These are phyloP conservation scores for Chloromonas sp. DNA, from an alignment of 163 green algal species.

Conservation along the genomic window DNA sequence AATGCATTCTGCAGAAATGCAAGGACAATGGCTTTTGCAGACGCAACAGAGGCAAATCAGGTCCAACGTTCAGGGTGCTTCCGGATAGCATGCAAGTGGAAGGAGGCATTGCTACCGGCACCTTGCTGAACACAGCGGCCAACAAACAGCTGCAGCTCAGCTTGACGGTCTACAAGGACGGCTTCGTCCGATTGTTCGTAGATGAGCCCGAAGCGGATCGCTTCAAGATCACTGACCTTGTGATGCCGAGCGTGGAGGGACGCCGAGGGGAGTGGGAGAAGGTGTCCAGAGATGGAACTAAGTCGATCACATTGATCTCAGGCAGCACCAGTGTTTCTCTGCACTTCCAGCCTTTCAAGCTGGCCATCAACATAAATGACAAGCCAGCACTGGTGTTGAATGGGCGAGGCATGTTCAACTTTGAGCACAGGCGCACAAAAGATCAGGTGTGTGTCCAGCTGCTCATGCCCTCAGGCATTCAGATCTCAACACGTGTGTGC, in stretches of 20 bases:
- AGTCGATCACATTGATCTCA: constrained; percentile 14
- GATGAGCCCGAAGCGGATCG: constrained; percentile 58
- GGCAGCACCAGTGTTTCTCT: constrained; percentile 38
- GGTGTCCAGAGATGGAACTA: constrained; percentile 1
- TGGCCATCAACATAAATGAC: constrained; percentile 50
- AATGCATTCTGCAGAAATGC: constrained; percentile 13
- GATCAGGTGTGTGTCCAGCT: constrained; percentile 30
- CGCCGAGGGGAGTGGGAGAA: background rate
- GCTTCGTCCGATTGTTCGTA: constrained; percentile 73
- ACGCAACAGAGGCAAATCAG: constrained; percentile 61
- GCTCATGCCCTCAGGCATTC: background rate
- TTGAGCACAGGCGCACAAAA: constrained; percentile 81
- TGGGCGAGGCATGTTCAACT: constrained; percentile 67
- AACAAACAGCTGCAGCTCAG: constrained; percentile 47
- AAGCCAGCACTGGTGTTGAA: constrained; percentile 72
- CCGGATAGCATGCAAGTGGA: constrained; percentile 41
- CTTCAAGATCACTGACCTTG: constrained; percentile 51
- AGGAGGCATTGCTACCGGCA: constrained; percentile 39
- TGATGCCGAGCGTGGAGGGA: background rate
- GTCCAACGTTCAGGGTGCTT: constrained; percentile 51
- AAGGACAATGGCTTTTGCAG: constrained; percentile 72
- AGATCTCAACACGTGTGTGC: no score
- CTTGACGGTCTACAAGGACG: constrained; percentile 51
- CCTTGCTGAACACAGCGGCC: constrained; percentile 35
- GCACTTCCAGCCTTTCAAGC: constrained; percentile 52